Evolutionary conservation across 78 protist species (phyloP).

Genomic region (Dictyostelium citrinum): DNA sequence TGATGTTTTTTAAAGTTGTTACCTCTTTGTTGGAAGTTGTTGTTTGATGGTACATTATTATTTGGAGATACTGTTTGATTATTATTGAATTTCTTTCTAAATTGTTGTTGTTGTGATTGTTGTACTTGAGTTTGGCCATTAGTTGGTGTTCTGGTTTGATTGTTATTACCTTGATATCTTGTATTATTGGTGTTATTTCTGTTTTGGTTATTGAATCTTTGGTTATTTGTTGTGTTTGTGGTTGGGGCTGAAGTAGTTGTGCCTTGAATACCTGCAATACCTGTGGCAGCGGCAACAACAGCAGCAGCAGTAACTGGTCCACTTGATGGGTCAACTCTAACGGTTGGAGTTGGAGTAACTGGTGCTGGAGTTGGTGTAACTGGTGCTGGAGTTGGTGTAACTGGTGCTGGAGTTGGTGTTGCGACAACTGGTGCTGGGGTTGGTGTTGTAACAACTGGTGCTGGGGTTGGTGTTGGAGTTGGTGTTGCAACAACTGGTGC

Average conservation of each 20-base stretch:
- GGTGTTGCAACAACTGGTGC: background rate
- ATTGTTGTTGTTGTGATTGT: conserved; percentile 7
- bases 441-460: background rate
- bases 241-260: background rate
- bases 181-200: conserved; percentile 24
- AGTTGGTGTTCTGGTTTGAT: background rate
- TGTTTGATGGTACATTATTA: conserved; percentile 16
- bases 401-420: background rate
- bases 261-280: conserved; percentile 5
- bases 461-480: background rate
- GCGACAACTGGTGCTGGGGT: background rate
- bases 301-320: conserved; percentile 19
- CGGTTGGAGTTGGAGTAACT: background rate
- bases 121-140: background rate
- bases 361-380: background rate
- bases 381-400: background rate
- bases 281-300: conserved; percentile 23
- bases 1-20: conserved; percentile 10
- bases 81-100: conserved; percentile 3
- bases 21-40: background rate
- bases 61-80: background rate
- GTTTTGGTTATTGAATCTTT: background rate
- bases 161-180: conserved; percentile 17
- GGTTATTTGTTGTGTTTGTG: background rate
- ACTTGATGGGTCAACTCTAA: background rate